Evolutionary conservation across 345 rosid genomes (phyloP), one percentile per base, ranked within the genome.

Genomic region (Odontarrhena argentea): DNA sequence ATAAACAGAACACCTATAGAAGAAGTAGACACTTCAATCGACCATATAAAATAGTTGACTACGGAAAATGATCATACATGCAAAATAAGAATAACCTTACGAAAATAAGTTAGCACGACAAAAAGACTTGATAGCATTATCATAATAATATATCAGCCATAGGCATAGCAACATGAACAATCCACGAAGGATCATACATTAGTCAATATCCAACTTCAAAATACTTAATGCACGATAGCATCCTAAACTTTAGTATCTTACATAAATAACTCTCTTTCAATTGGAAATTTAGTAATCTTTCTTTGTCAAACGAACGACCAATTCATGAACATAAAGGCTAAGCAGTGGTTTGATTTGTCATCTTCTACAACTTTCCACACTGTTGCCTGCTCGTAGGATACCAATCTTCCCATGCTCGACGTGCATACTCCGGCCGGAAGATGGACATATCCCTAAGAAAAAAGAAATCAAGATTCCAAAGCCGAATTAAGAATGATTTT

Each of bases 351-450:
- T 24, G 83, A 69, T 9, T 84, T 87, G 1, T 89, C 90, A 0
- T 87, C 98, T 8, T 86, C 82, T 13, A 90, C 63, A 44, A 93
- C 97, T 77, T 93, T 93, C 97, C 94, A 90, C 44, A 90, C 96
- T 7, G 85, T 77, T 10, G 88, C 96, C 43, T 86, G 85, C 68
- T 90, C 94, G 36, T 90, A 93, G 3, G 98, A 84, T 38, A 84
- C 83, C 8, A 90, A 78, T 70, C 97, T 85, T 22, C 94, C 92
- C 97, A 93, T 90, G 79, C 98, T 86, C 2, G 98, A 93, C 7
- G 77, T 51, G 43, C 98, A 90, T 30, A 90, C 82, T 22, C 98
- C 98, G 1, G 81, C 84, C 2, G 86, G 90, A 18, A 93, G 85
- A 59, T 86, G 84, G 8, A 85, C 79, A 35, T 84, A 86, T 0